Evolutionary conservation across 805 yeast species (phyloP).

Genomic region (Candida nemodendra): DNA sequence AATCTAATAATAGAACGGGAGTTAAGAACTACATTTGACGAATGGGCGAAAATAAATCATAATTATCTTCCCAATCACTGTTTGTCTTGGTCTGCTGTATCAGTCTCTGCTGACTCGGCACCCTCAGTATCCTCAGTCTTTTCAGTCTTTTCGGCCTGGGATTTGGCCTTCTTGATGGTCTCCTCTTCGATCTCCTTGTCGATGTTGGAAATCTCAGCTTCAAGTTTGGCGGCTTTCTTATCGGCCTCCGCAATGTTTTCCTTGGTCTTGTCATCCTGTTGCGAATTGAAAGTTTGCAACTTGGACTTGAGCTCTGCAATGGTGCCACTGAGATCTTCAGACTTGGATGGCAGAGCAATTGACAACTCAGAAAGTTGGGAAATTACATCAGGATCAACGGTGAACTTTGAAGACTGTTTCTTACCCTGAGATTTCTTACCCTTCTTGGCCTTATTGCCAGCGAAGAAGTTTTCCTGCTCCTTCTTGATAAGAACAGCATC

Average conservation of each 20-base stretch:
- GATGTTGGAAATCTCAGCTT: constrained; percentile 40
- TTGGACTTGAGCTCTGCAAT: constrained; percentile 69
- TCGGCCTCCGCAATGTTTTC: constrained; percentile 74
- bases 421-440: constrained; percentile 49
- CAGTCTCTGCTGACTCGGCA: constrained; percentile 5
- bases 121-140: constrained; percentile 11
- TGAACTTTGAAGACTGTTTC: constrained; percentile 45
- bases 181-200: constrained; percentile 29
- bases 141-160: constrained; percentile 4
- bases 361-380: constrained; percentile 73
- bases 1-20: too few species aligned
- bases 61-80: too few species aligned
- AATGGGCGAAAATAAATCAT: too few species aligned
- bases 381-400: constrained; percentile 78
- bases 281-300: constrained; percentile 60
- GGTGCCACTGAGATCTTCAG: constrained; percentile 67
- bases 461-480: constrained; percentile 57
- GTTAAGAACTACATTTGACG: too few species aligned
- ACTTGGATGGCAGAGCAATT: constrained; percentile 72
- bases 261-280: constrained; percentile 80
- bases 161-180: constrained; percentile 10
- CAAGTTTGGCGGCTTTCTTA: constrained; percentile 69
- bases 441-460: constrained; percentile 47
- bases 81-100: not conserved
- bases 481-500: constrained; percentile 65